A percentile compares a stretch with the other conserved stretches of the same genome.
Evolutionary conservation across 2,329 filamentous ascomycete genomes (phyloP).

Genomic region (Xylaria arbuscula): DNA sequence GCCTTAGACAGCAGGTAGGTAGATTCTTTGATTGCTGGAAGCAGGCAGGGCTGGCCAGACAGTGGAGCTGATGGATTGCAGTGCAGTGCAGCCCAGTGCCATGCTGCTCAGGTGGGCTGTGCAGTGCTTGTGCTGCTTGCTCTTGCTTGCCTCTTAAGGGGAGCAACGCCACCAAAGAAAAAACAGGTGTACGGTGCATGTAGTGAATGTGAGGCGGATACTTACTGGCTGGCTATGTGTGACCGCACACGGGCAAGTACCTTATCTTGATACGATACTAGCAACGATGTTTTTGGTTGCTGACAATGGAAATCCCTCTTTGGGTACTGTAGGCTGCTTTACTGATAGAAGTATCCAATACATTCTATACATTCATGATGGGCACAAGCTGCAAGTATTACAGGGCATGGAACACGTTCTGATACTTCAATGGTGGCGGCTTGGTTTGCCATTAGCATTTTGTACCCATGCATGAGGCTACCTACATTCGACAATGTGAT

Average conservation of each 20-base stretch:
- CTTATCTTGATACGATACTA: conserved; percentile 4
- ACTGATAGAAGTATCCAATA: background rate
- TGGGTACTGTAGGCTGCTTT: background rate
- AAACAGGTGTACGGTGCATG: background rate
- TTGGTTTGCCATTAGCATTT: conserved; percentile 22
- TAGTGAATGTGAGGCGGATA: background rate
- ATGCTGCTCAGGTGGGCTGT: background rate
- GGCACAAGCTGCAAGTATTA: background rate
- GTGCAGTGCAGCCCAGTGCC: background rate
- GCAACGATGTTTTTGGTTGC: background rate
- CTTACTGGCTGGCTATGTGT: background rate
- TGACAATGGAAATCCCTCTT: background rate
- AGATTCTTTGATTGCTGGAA: conserved; percentile 6
- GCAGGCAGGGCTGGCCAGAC: conserved; percentile 2
- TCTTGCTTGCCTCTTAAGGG: background rate
- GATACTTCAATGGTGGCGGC: conserved; percentile 16
- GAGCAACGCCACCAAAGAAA: conserved; percentile 5
- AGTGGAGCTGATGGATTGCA: background rate
- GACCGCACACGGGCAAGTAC: conserved; percentile 1
- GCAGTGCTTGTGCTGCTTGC: background rate
- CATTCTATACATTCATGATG: background rate
- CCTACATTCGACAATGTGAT: conserved; percentile 2
- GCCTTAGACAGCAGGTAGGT: conserved; percentile 3
- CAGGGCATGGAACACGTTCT: background rate
- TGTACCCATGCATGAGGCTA: conserved; percentile 20